Evolutionary conservation across 2,329 filamentous ascomycete species (phyloP).

Genomic region (Arachnomyces sp.): DNA sequence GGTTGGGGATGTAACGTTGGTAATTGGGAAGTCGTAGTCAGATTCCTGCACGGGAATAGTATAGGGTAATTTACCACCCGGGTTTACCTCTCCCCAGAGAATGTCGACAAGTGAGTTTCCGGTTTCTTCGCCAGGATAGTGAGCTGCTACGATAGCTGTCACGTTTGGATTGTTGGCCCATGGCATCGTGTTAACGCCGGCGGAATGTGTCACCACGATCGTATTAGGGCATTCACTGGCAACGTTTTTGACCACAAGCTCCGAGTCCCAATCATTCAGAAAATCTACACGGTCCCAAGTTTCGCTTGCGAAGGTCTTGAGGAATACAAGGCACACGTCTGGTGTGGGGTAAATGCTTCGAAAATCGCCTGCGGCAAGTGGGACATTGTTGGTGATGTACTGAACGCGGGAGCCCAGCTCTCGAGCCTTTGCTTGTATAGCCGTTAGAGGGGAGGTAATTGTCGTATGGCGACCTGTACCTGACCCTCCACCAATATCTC

Average conservation of each 20-base stretch:
- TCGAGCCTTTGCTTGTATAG: constrained; percentile 14
- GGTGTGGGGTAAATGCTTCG: no score
- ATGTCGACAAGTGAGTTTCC: constrained; percentile 73
- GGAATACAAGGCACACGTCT: no score
- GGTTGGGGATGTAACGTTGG: constrained; percentile 9
- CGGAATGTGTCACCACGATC: constrained; percentile 59
- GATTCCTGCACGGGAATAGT: constrained; percentile 63
- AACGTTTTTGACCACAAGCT: constrained; percentile 45
- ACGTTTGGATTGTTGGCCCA: no score
- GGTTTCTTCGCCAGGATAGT: constrained; percentile 73
- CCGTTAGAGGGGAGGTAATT: constrained; percentile 19
- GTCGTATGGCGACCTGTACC: constrained; percentile 20
- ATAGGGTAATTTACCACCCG: constrained; percentile 69
- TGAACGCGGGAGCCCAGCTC: no score
- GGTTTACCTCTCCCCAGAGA: constrained; percentile 75
- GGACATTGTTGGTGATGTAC: no score
- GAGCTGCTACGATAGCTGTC: constrained; percentile 78
- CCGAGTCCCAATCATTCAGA: constrained; percentile 41
- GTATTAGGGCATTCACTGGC: constrained; percentile 54
- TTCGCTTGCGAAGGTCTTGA: no score
- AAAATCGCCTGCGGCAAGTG: no score
- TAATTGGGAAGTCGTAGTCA: constrained; percentile 51
- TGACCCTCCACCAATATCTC: constrained; percentile 22
- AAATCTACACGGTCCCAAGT: no score
- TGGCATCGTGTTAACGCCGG: no score